Base-by-base conservation (phyloP, 2,329 filamentous ascomycete species). In the Beauveria varroae region DNA sequence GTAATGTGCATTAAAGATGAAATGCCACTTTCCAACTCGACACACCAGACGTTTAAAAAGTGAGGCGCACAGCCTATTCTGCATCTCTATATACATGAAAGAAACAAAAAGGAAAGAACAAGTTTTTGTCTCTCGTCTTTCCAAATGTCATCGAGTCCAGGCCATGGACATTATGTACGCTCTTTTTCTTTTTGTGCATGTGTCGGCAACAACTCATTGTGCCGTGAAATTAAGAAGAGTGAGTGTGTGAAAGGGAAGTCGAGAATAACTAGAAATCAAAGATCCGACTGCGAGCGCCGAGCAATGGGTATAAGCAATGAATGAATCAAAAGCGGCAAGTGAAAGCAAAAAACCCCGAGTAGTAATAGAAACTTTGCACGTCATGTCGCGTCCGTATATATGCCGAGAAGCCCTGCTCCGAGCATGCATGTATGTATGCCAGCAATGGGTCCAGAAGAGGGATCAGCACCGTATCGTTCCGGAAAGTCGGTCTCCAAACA, bases 261-360 rank as follows among this genome's bases (percentile, higher is more conserved):
- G 52, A 34, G 18, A 30, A 40, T 26, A 37, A 44, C 16, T 7
- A 40, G n/a, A 49, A 54, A 44, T 40, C 43, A 46, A 20, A 40
- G 55, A 44, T 14, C 55, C 56, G 50, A 49, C 47, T 59, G 43
- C 41, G 34, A 58, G 56, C 55, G 54, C 61, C 54, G 41, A 54
- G 60, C 53, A 57, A 57, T 62, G 60, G 60, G 60, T 62, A 62
- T 62, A 62, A 60, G 28, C 58, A 60, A 61, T 24, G 37, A 56
- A 24, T 34, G 30, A 50, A 44, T 41, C 20, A 44, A 61, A 56
- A 56, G 3, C n/a, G 24, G 5, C 28, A 52, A 37, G 30, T 24
- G 12, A 50, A 50, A 40, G 24, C 41, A 22, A 40, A 46, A 34
- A 8, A 20, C 26, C 46, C 47, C 24, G n/a, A 49, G 9, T 41